These are phyloP conservation scores for Tricharina praecox DNA, from an alignment of 495 filamentous ascomycete species.

Conservation along the genomic window DNA sequence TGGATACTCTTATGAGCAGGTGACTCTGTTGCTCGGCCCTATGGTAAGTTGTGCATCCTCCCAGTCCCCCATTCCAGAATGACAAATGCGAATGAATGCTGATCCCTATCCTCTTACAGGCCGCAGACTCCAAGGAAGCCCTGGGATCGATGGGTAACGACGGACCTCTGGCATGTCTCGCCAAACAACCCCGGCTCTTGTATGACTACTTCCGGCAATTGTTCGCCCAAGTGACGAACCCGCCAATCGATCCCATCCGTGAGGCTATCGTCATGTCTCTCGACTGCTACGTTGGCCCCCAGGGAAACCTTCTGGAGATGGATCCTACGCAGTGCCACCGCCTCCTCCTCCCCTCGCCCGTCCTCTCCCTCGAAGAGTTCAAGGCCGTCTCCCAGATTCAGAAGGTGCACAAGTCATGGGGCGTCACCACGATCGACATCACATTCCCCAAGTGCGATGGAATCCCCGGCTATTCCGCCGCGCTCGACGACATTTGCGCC, in stretches of 20 bases:
- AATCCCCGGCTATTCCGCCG: constrained; percentile 68
- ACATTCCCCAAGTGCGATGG: constrained; percentile 87
- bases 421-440: constrained; percentile 83
- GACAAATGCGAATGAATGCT: no score
- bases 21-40: constrained; percentile 79
- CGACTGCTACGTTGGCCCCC: constrained; percentile 92
- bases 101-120: constrained; percentile 29
- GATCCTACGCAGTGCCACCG: constrained; percentile 75
- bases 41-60: constrained; percentile 43
- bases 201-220: constrained; percentile 99
- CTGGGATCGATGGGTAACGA: constrained; percentile 99
- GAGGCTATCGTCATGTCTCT: constrained; percentile 99
- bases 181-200: constrained; percentile 72
- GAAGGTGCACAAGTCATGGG: constrained; percentile 62
- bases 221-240: constrained; percentile 98
- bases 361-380: constrained; percentile 83
- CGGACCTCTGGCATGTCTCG: constrained; percentile 82
- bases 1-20: constrained; percentile 94
- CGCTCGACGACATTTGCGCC: constrained; percentile 77
- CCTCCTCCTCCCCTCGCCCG: constrained; percentile 72
- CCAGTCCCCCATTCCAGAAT: no score
- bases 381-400: constrained; percentile 72
- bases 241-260: constrained; percentile 94
- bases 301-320: constrained; percentile 96
- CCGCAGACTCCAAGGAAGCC: constrained; percentile 97